Evolutionary conservation across 179 eudicot genomes (phyloP).

Genomic region (Patellifolia procumbens): DNA sequence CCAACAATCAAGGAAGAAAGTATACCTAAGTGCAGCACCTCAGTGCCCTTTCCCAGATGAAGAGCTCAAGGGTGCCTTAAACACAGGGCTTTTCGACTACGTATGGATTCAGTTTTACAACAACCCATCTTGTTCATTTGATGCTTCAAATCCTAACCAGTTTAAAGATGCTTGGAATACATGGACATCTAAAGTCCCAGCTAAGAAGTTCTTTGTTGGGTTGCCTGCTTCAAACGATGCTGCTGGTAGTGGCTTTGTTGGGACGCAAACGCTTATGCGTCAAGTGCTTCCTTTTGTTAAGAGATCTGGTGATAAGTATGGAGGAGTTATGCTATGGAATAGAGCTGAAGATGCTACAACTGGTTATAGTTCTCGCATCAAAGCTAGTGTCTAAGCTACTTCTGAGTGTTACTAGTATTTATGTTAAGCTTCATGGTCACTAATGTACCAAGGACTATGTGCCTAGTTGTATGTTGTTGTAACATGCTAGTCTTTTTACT

Average conservation of each 20-base stretch:
- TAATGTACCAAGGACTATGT: no score
- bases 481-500: no score
- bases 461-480: no score
- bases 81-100: constrained; percentile 38
- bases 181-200: constrained; percentile 33
- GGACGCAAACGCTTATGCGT: constrained; percentile 12
- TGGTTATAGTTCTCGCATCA: constrained; percentile 39
- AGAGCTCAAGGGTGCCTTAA: constrained; percentile 27
- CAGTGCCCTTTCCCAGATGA: constrained; percentile 48
- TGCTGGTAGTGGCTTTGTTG: constrained; percentile 38
- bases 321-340: constrained; percentile 59
- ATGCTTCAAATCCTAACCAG: constrained; percentile 5
- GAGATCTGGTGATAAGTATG: constrained; percentile 33
- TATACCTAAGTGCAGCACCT: constrained; percentile 48
- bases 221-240: constrained; percentile 42
- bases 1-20: constrained; percentile 21
- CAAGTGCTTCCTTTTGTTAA: constrained; percentile 40
- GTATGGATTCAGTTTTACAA: constrained; percentile 48
- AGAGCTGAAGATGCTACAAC: constrained; percentile 31
- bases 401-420: no score
- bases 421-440: no score
- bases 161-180: constrained; percentile 38
- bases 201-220: constrained; percentile 34
- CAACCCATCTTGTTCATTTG: constrained; percentile 41
- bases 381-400: constrained; percentile 31